Evolutionary conservation across 192 early-diverging fungal genomes (phyloP), one percentile per base, ranked within the genome.

Genomic region (Rhizophagus clarus): DNA sequence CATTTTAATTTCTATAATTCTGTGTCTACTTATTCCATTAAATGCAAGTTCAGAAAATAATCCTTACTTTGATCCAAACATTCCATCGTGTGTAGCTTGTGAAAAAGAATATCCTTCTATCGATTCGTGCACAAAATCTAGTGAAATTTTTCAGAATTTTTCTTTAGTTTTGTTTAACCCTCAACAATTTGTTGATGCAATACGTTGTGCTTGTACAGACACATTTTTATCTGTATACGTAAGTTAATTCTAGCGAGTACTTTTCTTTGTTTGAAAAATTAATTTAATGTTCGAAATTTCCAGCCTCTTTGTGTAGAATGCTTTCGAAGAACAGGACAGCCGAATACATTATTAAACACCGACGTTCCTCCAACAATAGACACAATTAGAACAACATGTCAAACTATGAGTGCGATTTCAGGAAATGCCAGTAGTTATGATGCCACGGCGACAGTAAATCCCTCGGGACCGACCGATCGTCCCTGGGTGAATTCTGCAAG

Each of bases 351-450:
- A 28, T 74, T 74, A 42, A 56, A 74, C 37, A 37, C 75, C 2
- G 22, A 40, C 9, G 61, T 77, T 17, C 75, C 75, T 11, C 75
- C 75, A 42, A 2, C 75, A 8, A n/a, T 77, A 17, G 75, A 77
- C 24, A 14, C 17, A 7, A 64, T 77, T 77, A 61, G 75, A 40
- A 4, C 1, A 40, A 24, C 37, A 11, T 77, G 75, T 62, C 31
- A 14, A 12, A 22, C 61, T 40, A n/a, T 40, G 8, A 37, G 61
- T 40, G 60, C 75, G 11, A 34, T 64, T 8, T 11, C 37, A 14
- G 20, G 61, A 22, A 77, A 77, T 77, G 60, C 75, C 8, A 64
- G 61, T 63, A 34, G 56, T 22, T 75, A 75, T 75, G 51, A 75
- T 37, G 51, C 47, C 20, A 61, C 74, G 12, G 60, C 47, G 1